Evolutionary conservation across 2,329 filamentous ascomycete species (phyloP), one percentile per base, ranked within the genome.

Genomic region (Trichoderma arundinaceum): DNA sequence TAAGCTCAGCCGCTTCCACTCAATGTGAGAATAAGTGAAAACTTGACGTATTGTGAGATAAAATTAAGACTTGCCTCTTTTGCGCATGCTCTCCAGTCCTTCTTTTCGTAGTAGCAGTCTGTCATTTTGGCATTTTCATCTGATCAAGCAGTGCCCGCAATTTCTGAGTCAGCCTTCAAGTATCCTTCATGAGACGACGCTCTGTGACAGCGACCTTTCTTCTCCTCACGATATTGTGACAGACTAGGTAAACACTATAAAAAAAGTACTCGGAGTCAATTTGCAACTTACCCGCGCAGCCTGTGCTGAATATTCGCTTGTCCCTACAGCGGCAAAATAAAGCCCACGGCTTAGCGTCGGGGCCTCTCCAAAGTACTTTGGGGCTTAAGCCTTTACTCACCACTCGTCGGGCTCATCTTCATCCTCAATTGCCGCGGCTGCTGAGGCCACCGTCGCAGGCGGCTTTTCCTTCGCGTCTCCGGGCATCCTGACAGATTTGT

Each of bases 251-350:
- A 54, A 8, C 1, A 10, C 22, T 19, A 9, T 0, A 46, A 13
- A 4, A 9, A 57, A 1, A 22, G 17, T 28, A n/a, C 8, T 60
- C 44, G 17, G 19, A 9, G 19, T 39, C 33, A 7, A 28, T 9
- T 51, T 15, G 32, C 13, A 49, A 56, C 81, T 75, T 80, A 96
- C 94, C 89, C 78, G 93, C 87, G 75, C 94, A 98, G 66, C 94
- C 95, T 2, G 94, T 98, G 82, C 92, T 97, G 82, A 92, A 96
- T 78, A 98, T 98, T 75, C 95, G 86, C 85, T 97, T 94, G 82
- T 98, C 94, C 94, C 94, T 98, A 71, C 10, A 66, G 19, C 10
- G 15, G 32, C 35, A 38, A 35, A 9, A 46, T 10, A 56, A n/a
- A 4, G 7, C 35, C 41, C 53, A 43, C 66, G 66, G 69, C 70